Percentiles rank a stretch among this genome's conserved stretches.
Evolutionary conservation across 2,329 filamentous ascomycete species (phyloP).

Genomic region (Sporothrix variecibatus): DNA sequence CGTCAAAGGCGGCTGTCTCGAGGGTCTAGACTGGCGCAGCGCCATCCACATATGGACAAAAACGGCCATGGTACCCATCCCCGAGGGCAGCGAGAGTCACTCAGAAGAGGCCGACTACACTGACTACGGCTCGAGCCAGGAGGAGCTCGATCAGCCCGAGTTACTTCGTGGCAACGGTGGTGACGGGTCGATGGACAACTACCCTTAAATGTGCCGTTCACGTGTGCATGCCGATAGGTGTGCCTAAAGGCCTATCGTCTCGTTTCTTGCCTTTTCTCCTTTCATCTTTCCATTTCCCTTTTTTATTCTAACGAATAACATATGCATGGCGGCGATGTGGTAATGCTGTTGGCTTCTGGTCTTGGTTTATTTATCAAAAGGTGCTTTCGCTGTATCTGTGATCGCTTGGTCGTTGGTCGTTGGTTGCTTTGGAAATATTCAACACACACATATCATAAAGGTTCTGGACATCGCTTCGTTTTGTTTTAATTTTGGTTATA

Average conservation of each 20-base stretch:
- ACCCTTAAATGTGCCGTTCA: not conserved
- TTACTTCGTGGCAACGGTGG: conserved; percentile 23
- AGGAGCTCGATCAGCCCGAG: conserved; percentile 50
- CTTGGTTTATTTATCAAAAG: not conserved
- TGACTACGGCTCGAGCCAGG: conserved; percentile 48
- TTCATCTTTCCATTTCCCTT: not conserved
- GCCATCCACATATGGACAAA: conserved; percentile 70
- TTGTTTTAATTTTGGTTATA: not conserved
- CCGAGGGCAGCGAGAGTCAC: conserved; percentile 61
- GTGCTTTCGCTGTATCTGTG: not conserved
- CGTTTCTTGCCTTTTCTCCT: not conserved
- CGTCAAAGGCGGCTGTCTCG: conserved; percentile 68
- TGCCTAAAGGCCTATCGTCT: too few relatives aligned
- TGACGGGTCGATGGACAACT: conserved; percentile 28
- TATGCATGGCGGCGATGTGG: not conserved
- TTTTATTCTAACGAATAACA: not conserved
- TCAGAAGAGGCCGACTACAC: conserved; percentile 53
- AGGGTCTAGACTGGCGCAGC: conserved; percentile 60
- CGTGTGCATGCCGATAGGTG: not conserved
- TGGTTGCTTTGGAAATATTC: not conserved
- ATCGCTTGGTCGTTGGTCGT: not conserved
- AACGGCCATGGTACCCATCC: conserved; percentile 68
- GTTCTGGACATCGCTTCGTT: not conserved
- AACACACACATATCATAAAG: not conserved
- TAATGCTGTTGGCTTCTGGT: not conserved